Evolutionary conservation across 2,329 filamentous ascomycete species (phyloP).

Genomic region (Thermothelomyces thermophilus): DNA sequence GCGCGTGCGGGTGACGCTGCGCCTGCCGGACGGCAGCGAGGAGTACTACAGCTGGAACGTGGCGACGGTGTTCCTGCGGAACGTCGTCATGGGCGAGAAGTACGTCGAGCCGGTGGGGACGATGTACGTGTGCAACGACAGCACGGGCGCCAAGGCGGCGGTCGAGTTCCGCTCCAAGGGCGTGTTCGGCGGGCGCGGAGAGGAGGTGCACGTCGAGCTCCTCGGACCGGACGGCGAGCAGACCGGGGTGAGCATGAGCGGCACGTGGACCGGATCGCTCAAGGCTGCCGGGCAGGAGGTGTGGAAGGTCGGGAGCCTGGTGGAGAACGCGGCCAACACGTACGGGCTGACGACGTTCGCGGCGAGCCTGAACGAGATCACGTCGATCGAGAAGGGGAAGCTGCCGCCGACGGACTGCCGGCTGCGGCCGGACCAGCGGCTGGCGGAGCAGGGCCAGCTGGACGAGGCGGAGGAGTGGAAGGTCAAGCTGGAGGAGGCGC

Average conservation of each 20-base stretch:
- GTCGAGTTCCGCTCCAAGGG: conserved; percentile 90
- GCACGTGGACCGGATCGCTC: conserved; percentile 79
- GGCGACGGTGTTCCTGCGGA: conserved; percentile 85
- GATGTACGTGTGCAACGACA: conserved; percentile 81
- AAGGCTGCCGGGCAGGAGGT: conserved; percentile 56
- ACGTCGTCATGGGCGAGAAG: conserved; percentile 96
- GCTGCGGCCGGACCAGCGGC: conserved; percentile 78
- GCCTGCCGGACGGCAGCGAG: conserved; percentile 56
- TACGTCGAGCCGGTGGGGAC: conserved; percentile 92
- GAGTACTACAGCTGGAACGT: conserved; percentile 85
- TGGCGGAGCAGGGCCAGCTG: conserved; percentile 72
- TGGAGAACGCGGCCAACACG: conserved; percentile 69
- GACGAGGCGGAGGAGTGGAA: conserved; percentile 83
- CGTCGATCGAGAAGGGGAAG: conserved; percentile 64
- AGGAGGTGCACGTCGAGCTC: conserved; percentile 76
- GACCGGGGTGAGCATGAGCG: conserved; percentile 61
- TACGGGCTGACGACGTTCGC: conserved; percentile 89
- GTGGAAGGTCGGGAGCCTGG: conserved; percentile 72
- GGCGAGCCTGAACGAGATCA: conserved; percentile 81
- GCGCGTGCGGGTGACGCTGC: conserved; percentile 69
- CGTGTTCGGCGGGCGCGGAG: conserved; percentile 92
- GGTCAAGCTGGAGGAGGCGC: conserved; percentile 74
- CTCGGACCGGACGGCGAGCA: conserved; percentile 60
- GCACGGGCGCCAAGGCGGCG: conserved; percentile 72
- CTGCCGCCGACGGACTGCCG: conserved; percentile 78